Conservation (phyloP, 2,329 filamentous ascomycete genomes). For the Botrytis deweyae region DNA sequence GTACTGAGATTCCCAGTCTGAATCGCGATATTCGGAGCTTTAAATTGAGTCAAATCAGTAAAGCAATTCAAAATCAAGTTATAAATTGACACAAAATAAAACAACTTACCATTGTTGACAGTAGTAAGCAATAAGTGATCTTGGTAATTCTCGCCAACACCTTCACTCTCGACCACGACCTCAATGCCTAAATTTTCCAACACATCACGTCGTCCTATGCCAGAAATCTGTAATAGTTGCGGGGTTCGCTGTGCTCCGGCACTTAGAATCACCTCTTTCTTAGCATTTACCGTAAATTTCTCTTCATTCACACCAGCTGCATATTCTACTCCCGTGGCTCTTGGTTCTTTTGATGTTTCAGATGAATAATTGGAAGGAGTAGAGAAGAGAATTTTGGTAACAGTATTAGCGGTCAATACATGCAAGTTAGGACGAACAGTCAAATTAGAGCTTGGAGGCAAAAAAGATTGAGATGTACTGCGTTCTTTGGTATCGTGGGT, state of each 20-base stretch:
- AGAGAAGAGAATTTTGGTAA: slow-evolving; percentile 5
- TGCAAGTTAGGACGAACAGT: slow-evolving; percentile 5
- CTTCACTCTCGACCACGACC: slow-evolving; percentile 46
- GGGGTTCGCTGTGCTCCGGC: slow-evolving; percentile 53
- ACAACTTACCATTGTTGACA: not conserved
- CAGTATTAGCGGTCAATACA: slow-evolving; percentile 9
- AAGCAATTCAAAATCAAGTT: not conserved
- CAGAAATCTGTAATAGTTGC: slow-evolving; percentile 52
- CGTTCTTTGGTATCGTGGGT: not conserved
- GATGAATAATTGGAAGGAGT: not conserved
- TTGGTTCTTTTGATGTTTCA: not conserved
- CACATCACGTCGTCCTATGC: slow-evolving; percentile 47
- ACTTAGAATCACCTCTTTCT: slow-evolving; percentile 49
- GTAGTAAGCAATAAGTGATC: slow-evolving; percentile 40
- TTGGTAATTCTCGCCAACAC: slow-evolving; percentile 53
- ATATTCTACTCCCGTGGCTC: not conserved
- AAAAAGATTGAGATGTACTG: slow-evolving; percentile 12
- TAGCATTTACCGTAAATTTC: slow-evolving; percentile 26
- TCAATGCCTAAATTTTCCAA: slow-evolving; percentile 46
- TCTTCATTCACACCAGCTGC: not conserved
- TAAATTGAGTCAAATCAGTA: not conserved
- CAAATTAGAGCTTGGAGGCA: not conserved
- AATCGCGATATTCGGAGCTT: slow-evolving; percentile 10
- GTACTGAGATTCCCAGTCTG: slow-evolving; percentile 17
- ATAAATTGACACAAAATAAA: not conserved